Evolutionary conservation across 2,329 filamentous ascomycete species (phyloP).

Genomic region (Cordyceps militaris): DNA sequence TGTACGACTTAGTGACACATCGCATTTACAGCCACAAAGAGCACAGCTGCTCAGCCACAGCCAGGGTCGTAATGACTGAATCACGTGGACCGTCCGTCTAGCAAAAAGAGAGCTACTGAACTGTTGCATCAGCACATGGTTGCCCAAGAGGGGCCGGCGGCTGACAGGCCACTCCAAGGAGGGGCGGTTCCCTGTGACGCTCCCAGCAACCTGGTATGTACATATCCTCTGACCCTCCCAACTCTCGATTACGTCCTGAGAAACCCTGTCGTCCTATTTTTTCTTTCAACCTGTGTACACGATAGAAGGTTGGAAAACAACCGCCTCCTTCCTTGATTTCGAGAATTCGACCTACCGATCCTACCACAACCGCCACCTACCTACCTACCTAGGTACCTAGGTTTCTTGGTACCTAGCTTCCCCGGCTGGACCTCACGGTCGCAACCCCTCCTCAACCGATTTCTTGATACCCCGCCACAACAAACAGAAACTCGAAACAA

Average conservation of each 20-base stretch:
- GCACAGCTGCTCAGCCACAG: not conserved
- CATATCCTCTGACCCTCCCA: not conserved
- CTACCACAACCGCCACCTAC: not conserved
- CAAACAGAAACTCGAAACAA: not conserved
- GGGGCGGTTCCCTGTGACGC: constrained; percentile 8
- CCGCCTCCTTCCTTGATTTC: not conserved
- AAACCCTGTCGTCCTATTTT: not conserved
- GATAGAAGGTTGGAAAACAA: not conserved
- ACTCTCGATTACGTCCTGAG: not conserved
- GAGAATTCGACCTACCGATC: not conserved
- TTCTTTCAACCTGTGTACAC: not conserved
- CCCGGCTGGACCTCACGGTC: not conserved
- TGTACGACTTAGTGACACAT: no score
- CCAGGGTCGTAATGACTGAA: not conserved
- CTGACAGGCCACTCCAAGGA: constrained; percentile 10
- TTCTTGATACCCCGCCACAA: constrained; percentile 9
- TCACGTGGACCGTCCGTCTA: not conserved
- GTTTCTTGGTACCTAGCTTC: no score
- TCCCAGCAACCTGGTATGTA: not conserved
- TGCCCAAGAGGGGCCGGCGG: constrained; percentile 2
- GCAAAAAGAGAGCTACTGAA: not conserved
- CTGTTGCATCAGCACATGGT: not conserved
- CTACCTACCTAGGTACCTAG: not conserved
- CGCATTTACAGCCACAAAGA: no score
- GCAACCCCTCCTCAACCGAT: constrained; percentile 2